Conservation (phyloP, 1,284 basidiomycete genomes). For the Sanghuangporus weigelae region DNA sequence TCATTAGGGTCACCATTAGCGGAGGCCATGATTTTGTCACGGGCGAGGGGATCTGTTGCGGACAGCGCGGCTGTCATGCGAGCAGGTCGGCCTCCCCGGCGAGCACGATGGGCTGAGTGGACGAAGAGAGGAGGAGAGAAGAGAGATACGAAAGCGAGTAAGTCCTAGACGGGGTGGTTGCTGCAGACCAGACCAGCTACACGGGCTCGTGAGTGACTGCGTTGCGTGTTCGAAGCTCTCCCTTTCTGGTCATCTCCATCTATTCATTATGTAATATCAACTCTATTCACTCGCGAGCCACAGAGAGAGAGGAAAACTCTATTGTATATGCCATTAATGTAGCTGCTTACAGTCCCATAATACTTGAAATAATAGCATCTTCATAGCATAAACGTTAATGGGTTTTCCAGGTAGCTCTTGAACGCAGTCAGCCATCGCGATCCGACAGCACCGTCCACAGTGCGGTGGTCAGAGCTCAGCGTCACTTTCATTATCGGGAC, state of each 20-base stretch:
- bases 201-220: neutral
- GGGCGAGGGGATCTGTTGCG: constrained; percentile 49
- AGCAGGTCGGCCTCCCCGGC: constrained; percentile 3
- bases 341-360: constrained; percentile 6
- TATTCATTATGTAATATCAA: neutral
- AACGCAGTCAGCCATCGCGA: constrained; percentile 91
- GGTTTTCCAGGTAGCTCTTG: constrained; percentile 97
- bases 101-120: neutral
- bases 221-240: neutral
- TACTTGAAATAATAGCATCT: no score
- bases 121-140: neutral
- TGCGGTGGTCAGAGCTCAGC: constrained; percentile 92
- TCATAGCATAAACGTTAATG: constrained; percentile 89
- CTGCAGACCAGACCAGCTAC: constrained; percentile 1
- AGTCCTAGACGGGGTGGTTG: neutral
- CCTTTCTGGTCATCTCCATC: neutral
- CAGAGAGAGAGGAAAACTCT: constrained; percentile 1
- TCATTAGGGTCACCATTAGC: constrained; percentile 47
- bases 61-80: constrained; percentile 64
- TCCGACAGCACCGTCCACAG: constrained; percentile 90
- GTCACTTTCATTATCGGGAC: constrained; percentile 95
- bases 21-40: constrained; percentile 51
- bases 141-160: neutral
- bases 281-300: neutral
- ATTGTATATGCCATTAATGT: constrained; percentile 16